A percentile compares a stretch with the other conserved stretches of the same genome.
Evolutionary conservation across 441 rosid species (phyloP).

Genomic region (Corymbia citriodora): DNA sequence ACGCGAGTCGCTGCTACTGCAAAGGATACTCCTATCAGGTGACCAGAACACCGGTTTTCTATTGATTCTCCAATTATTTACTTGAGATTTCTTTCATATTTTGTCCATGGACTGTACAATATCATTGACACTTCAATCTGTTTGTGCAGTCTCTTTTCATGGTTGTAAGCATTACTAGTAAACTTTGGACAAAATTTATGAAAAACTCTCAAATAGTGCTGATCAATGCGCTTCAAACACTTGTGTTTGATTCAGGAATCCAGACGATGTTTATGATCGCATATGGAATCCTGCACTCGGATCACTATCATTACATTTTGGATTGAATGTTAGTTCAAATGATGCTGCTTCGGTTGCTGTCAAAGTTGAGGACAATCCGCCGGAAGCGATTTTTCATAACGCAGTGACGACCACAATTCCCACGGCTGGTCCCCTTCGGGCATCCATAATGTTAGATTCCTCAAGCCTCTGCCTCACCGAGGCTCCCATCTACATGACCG

Average conservation of each 20-base stretch:
- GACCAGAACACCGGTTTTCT: fast-evolving
- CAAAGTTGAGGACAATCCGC: not conserved
- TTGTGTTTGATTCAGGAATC: not conserved
- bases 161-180: not conserved
- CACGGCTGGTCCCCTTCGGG: not conserved
- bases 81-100: not conserved
- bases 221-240: not conserved
- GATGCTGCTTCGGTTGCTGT: not conserved
- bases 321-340: not conserved
- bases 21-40: not conserved
- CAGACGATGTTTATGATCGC: not conserved
- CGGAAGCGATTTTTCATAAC: not conserved
- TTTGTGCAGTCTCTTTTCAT: not conserved
- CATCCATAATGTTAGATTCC: not conserved
- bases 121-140: not conserved
- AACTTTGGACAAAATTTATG: not conserved
- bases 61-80: not conserved
- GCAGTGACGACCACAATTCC: not conserved
- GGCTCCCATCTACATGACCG: not conserved
- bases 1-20: fast-evolving
- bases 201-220: not conserved
- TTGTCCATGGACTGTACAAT: not conserved
- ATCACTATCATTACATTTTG: not conserved
- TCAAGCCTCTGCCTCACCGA: not conserved
- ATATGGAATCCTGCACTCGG: not conserved